Evolutionary conservation across 306 rosid genomes (phyloP), one percentile per base, ranked within the genome.

Genomic region (Inga laurina): DNA sequence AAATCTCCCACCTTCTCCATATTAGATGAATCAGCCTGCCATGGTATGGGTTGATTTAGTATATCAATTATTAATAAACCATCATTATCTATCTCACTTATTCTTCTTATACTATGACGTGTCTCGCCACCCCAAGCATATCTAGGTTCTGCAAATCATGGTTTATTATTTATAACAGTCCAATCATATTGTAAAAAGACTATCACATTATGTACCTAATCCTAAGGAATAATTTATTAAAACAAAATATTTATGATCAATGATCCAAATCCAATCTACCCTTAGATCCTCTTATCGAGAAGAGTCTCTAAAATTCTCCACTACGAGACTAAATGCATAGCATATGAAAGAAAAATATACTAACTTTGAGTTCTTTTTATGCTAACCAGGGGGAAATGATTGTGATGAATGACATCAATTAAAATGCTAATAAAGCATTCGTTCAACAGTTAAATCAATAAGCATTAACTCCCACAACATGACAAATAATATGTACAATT

Each of bases 121-220:
- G 98, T 96, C 90, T 96, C 99, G 22, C 99, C 99, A 57, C 98
- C 99, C 99, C 99, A 96, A 76, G 97, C 97, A 86, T 94, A 96
- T 89, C 99, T 90, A 78, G 99, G 99, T 85, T 96, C 99, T 44
- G 99, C 97, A 86, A 96, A n/a, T n/a, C n/a, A n/a, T n/a, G n/a
- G n/a, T n/a, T n/a, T n/a, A n/a, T n/a, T n/a, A n/a, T n/a, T n/a
- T n/a, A n/a, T n/a, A n/a, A n/a, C n/a, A n/a, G n/a, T n/a, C n/a
- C n/a, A n/a, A n/a, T n/a, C n/a, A n/a, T n/a, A n/a, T n/a, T n/a
- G n/a, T n/a, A n/a, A n/a, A n/a, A n/a, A n/a, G n/a, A n/a, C 64
- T 21, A n/a, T 22, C 13, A 59, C 32, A 59, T 59, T n/a, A n/a
- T 59, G 64, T n/a, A 56, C 30, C 54, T 69, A 65, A 34, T 15